Evolutionary conservation across 139 green algal species (phyloP).

Genomic region (Tetratostichococcus sp.): DNA sequence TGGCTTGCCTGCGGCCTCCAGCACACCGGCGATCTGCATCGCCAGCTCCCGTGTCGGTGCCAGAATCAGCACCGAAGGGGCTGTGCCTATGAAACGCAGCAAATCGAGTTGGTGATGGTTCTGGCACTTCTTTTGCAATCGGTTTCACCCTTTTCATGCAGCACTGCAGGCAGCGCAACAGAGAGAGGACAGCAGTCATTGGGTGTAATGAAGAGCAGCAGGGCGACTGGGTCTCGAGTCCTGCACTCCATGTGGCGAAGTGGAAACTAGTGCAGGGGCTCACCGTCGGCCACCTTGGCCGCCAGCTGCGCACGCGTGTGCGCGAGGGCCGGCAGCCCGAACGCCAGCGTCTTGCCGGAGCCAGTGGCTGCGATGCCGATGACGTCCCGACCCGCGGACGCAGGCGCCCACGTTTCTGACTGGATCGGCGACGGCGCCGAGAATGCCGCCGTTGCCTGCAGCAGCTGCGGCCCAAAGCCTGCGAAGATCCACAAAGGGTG

Average conservation of each 20-base stretch:
- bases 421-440: constrained; percentile 76
- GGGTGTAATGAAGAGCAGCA: too few relatives aligned
- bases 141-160: neutral
- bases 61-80: constrained; percentile 70
- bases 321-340: constrained; percentile 76
- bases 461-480: constrained; percentile 55
- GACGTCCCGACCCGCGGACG: constrained; percentile 72
- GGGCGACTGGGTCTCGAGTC: too few relatives aligned
- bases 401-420: constrained; percentile 76
- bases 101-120: too few relatives aligned
- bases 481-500: too few relatives aligned
- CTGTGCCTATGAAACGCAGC: constrained; percentile 33
- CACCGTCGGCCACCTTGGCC: constrained; percentile 3
- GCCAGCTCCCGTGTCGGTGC: constrained; percentile 91
- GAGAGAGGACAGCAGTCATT: too few relatives aligned
- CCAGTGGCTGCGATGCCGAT: constrained; percentile 87
- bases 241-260: too few relatives aligned
- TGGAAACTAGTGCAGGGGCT: too few relatives aligned
- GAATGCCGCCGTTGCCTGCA: constrained; percentile 67
- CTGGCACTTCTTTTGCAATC: too few relatives aligned
- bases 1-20: constrained; percentile 54
- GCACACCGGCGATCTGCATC: constrained; percentile 73
- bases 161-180: too few relatives aligned
- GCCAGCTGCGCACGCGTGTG: constrained; percentile 69
- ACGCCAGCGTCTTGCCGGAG: constrained; percentile 76